These are phyloP conservation scores for Forsythia suspensa DNA, from an alignment of 257 asterid species.

Conservation along the genomic window DNA sequence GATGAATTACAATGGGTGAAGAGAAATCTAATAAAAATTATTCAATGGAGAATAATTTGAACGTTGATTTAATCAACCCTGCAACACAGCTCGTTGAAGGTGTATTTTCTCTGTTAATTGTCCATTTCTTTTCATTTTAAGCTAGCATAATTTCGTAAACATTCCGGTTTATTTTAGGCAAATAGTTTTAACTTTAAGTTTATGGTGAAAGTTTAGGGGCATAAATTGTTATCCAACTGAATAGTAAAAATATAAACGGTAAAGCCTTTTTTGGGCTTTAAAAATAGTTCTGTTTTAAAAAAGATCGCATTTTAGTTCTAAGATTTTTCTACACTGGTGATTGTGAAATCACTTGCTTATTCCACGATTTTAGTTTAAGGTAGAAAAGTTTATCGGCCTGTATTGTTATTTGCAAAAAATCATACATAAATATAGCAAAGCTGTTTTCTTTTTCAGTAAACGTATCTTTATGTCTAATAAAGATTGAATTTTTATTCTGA, in stretches of 20 bases:
- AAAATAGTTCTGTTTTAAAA: background rate
- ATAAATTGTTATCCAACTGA: background rate
- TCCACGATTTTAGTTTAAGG: background rate
- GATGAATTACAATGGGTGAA: slow-evolving; percentile 45
- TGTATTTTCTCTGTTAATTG: slow-evolving; percentile 41
- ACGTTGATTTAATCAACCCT: slow-evolving; percentile 25
- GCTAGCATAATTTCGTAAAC: background rate
- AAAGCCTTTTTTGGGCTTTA: background rate
- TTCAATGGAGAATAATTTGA: slow-evolving; percentile 20
- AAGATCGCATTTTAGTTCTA: background rate
- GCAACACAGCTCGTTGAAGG: slow-evolving; percentile 48
- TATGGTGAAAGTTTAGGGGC: background rate
- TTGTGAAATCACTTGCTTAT: background rate
- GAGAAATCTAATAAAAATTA: slow-evolving; percentile 18
- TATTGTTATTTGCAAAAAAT: background rate
- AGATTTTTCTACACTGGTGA: background rate
- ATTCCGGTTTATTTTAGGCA: background rate
- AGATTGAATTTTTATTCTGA: background rate
- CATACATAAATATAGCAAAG: background rate
- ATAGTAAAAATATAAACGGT: too few relatives aligned
- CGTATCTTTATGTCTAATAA: background rate
- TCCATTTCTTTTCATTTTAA: background rate
- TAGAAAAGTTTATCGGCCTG: background rate
- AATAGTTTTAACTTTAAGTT: background rate
- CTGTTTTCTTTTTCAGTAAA: background rate